Base-by-base conservation (phyloP, 495 filamentous ascomycete genomes). In the Xylaria grammica region DNA sequence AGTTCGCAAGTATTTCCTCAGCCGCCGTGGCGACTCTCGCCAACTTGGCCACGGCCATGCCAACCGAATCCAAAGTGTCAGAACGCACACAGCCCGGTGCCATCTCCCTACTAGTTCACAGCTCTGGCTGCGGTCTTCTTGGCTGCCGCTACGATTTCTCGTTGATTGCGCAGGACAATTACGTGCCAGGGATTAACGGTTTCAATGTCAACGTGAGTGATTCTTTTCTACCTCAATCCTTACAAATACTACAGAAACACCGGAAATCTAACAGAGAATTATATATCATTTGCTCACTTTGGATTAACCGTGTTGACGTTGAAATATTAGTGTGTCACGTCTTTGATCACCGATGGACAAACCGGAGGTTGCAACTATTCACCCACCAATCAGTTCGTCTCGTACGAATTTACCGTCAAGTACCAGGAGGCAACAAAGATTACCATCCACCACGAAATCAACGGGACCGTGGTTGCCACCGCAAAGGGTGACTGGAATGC, bases 251-350 rank as follows among this genome's bases (percentile, higher is more conserved):
- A 48, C 44, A 17, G 44, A 48, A 48, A 48, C 44, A 48, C 44
- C 44, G 44, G 44, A 48, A 48, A 48, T 48, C 44, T 19, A 48
- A 48, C 44, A 48, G 44, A 48, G 44, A 48, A 22, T 48, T 48
- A 48, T 48, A 48, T 48, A 48, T 48, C 44, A 48, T 48, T 48
- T 48, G 44, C 44, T 48, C 44, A 48, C 44, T 48, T 48, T 48
- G 44, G 44, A 48, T 48, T 48, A 48, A 48, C 44, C 44, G 44
- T 48, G 44, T 48, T 48, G 44, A 48, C 44, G 44, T 48, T 48
- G 44, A 48, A 48, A 48, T 48, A 48, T 48, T 48, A 48, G 44
- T 48, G 44, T 48, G 44, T 48, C 44, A 48, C 44, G 44, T 17
- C 44, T 48, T 4, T 48, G 5, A 48, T 48, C 7, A 22, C 44